These are phyloP conservation scores for Gossypium aridum DNA, from an alignment of 441 rosid species.

Conservation along the genomic window DNA sequence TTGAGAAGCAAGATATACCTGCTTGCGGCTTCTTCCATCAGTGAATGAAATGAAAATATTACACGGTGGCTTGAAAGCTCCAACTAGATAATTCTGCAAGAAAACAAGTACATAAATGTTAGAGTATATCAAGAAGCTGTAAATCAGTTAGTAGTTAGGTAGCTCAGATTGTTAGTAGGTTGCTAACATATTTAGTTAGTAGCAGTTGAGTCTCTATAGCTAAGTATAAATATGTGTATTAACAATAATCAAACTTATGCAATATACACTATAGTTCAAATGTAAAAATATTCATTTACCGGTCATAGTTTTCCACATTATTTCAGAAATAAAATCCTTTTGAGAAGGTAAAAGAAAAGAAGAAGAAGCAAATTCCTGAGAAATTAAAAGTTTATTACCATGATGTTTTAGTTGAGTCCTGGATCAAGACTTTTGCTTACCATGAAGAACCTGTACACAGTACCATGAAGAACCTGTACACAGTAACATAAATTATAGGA, in stretches of 20 bases:
- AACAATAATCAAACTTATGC: too few species aligned
- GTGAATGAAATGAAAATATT: conserved; percentile 26
- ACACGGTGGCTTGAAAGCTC: conserved; percentile 42
- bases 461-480: conserved; percentile 17
- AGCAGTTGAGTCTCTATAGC: too few species aligned
- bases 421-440: conserved; percentile 9
- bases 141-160: too few species aligned
- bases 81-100: conserved; percentile 29
- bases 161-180: too few species aligned
- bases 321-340: neutral
- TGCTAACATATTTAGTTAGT: too few species aligned
- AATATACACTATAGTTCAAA: too few species aligned
- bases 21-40: conserved; percentile 36
- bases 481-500: neutral
- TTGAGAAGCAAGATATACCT: conserved; percentile 19
- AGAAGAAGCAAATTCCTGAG: neutral
- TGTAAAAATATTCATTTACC: too few species aligned
- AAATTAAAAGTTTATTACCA: conserved; percentile 16
- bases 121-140: too few species aligned
- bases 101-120: neutral
- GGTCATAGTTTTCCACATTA: too few species aligned
- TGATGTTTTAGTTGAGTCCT: conserved; percentile 6
- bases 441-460: too few species aligned
- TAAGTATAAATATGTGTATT: too few species aligned
- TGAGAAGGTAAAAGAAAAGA: neutral